Base-by-base conservation (phyloP, 495 filamentous ascomycete genomes). In the Neurospora sp. region DNA sequence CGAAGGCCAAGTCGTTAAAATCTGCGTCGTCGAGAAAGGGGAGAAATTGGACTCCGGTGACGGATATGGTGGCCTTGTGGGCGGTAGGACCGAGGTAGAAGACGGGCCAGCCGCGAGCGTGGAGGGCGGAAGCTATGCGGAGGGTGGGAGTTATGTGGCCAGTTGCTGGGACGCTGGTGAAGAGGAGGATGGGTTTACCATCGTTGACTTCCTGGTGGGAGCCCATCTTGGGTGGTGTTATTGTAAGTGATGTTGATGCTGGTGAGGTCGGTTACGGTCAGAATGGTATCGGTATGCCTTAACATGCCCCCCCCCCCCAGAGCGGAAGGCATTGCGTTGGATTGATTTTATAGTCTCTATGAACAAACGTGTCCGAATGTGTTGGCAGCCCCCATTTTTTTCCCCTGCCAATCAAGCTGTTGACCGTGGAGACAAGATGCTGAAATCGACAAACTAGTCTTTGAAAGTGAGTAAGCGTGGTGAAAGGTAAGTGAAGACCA, bases 31-130 rank as follows among this genome's bases (percentile, higher is more conserved):
- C 76, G n/a, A 74, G 66, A 36, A 83, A 74, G 17, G 83, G 77
- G 17, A 80, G 21, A 71, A 83, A 84, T 15, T 28, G 66, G 21
- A 79, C 74, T 24, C 81, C 80, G 7, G 79, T 73, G 21, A 66
- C 73, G 38, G 78, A 74, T 72, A 83, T 81, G 66, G 73, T 70
- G 10, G 70, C 62, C 2, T 74, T 74, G 76, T 78, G 80, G n/a
- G 77, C 75, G 0, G 76, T 77, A 11, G 76, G 73, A 48, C 77
- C 78, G 1, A 84, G 76, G 74, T 83, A 83, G 72, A 73, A 79
- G n/a, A 76, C 77, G 5, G 74, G 70, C 75, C 75, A 83, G 36
- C 76, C 77, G 2, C 69, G 74, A 8, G 73, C 13, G 34, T 66
- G 13, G 76, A 69, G n/a, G 76, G 31, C 11, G 62, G 70, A 34